Base-by-base conservation (phyloP, 2,329 filamentous ascomycete genomes). In the Phialophora chinensis region DNA sequence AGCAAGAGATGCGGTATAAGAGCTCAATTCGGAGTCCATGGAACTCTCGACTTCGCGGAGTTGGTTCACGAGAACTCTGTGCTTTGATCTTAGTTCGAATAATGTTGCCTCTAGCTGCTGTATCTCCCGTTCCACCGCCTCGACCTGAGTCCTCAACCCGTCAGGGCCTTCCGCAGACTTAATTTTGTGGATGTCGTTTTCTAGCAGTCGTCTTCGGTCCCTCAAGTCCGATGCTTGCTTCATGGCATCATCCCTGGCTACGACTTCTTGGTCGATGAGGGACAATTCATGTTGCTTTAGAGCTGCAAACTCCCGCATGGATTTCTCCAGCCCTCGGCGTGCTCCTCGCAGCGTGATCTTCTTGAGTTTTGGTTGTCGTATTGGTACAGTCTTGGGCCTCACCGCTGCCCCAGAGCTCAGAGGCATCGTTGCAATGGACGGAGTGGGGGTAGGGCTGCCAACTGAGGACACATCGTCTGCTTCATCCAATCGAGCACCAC, bases 251-350 rank as follows among this genome's bases (percentile, higher is more conserved):
- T 82, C 75, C 57, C 84, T 76, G 56, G 82, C 78, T 10, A 78
- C 73, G 14, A 84, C 66, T 57, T 85, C 80, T 12, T 75, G 76
- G 29, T 81, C 78, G 10, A 88, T 75, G 20, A 84, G 74, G 10
- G 80, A 78, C n/a, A 82, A 75, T 73, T 89, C 86, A 65, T 88
- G 83, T 58, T 82, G 80, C 72, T 87, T 87, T 52, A 89, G 75
- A 29, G 76, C 81, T 17, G 86, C 81, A 25, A 89, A 77, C 54
- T 86, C 82, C 54, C 82, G 78, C 69, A 89, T 88, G 33, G 84
- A 83, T 66, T 79, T 82, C 54, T 84, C 82, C 47, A 90, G 86
- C 0, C 85, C 85, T 68, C 82, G 80, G 27, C 87, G 79, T 29
- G 86, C 86, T 55, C 79, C 80, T 57, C 79, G 79, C 7, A 89